A percentile compares a stretch with the other conserved stretches of the same genome.
These are phyloP conservation scores for Skeletonema potamos DNA, from an alignment of 108 stramenopile species.

Conservation along the genomic window DNA sequence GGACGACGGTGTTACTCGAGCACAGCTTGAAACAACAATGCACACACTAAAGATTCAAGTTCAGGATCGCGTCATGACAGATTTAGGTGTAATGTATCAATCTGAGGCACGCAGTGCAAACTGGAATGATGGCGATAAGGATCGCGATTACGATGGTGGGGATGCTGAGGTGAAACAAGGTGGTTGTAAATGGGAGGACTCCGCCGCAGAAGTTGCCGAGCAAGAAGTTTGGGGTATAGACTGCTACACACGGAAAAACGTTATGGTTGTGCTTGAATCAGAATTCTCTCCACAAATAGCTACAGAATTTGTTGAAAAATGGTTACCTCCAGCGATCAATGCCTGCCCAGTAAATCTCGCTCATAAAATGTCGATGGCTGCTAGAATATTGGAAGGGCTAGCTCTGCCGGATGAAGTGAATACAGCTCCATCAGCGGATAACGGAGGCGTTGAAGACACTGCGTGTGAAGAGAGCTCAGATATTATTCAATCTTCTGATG, in stretches of 20 bases:
- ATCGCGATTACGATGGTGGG: slow-evolving; percentile 36
- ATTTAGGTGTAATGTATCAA: slow-evolving; percentile 68
- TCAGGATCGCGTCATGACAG: slow-evolving; percentile 85
- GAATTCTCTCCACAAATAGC: slow-evolving; percentile 65
- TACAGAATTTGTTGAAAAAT: slow-evolving; percentile 74
- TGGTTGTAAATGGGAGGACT: slow-evolving; percentile 8
- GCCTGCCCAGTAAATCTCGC: slow-evolving; percentile 80
- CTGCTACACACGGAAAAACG: slow-evolving; percentile 81
- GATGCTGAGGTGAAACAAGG: slow-evolving; percentile 42
- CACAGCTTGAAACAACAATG: slow-evolving; percentile 78
- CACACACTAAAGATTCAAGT: slow-evolving; percentile 69
- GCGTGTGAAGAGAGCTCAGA: not conserved
- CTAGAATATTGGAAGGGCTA: slow-evolving; percentile 65
- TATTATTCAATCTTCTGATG: not conserved
- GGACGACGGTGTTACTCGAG: slow-evolving; percentile 83
- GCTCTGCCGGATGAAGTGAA: slow-evolving; percentile 20
- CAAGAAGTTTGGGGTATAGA: slow-evolving; percentile 92
- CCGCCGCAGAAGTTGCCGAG: slow-evolving; percentile 70
- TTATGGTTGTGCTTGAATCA: slow-evolving; percentile 65
- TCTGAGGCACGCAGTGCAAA: slow-evolving; percentile 77
- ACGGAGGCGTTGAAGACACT: not conserved
- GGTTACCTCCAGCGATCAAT: slow-evolving; percentile 89
- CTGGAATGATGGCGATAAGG: slow-evolving; percentile 52
- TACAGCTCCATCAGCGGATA: not conserved
- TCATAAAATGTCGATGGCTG: slow-evolving; percentile 69